Base-by-base conservation (phyloP, 495 filamentous ascomycete species). In the Penicillium samsonianum region DNA sequence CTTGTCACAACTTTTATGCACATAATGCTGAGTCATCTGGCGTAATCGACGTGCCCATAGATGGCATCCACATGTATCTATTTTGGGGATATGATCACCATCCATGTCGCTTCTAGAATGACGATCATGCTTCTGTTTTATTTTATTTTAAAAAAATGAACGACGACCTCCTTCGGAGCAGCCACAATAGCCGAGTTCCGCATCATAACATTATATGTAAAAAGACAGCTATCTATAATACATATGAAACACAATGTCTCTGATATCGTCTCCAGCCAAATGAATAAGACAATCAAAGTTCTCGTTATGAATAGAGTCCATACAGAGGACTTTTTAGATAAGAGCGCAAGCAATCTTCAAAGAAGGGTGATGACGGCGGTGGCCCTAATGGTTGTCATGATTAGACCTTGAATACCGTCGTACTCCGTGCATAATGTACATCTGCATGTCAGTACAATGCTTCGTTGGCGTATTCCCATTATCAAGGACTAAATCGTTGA, bases 391-490 rank as follows among this genome's bases (percentile, higher is more conserved):
- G 4, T 0, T 6, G 3, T 1, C 0, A 25, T 44, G 3, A 14
- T 23, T 12, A 9, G 31, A 38, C 37, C 12, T 0, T 33, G 38
- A 16, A 26, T 17, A 19, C 23, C 30, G 31, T 31, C 16, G 37
- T 10, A 5, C 47, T 50, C 31, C 31, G 14, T 50, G 31, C 20
- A 50, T 50, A 12, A 38, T 38, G 6, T 22, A 38, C 48, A 50
- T 33, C 16, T 50, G 31, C 48, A 50, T 38, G 31, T 38, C 20
- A 16, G 25, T 50, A n/a, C 10, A 20, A 5, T 14, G 9, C 45
- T 16, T 9, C 26, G 1, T 9, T 5, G 20, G 41, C 23, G 41
- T 0, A 26, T 20, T 20, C 8, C 0, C 5, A 6, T 20, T 25
- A 5, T 50, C 28, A 38, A 25, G 31, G 12, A 17, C 31, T 8